These are phyloP conservation scores for Falciphora oryzae DNA, from an alignment of 2,329 filamentous ascomycete genomes.

Conservation along the genomic window DNA sequence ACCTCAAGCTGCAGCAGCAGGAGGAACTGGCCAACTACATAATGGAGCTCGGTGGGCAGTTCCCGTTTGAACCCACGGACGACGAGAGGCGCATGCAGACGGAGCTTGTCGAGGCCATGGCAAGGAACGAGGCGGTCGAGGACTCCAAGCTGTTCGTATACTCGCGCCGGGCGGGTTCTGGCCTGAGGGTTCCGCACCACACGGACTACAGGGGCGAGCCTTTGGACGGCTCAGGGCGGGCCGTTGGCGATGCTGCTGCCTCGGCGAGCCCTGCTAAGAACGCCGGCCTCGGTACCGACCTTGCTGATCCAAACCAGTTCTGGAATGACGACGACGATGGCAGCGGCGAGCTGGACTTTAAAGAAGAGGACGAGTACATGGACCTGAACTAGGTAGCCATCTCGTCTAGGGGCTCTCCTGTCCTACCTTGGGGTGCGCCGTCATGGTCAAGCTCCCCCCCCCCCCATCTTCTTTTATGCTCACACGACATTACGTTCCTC, in stretches of 20 bases:
- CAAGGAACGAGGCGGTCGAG: conserved; percentile 16
- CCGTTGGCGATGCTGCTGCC: conserved; percentile 26
- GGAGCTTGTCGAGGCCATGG: conserved; percentile 79
- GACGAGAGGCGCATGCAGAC: conserved; percentile 95
- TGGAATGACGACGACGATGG: conserved; percentile 68
- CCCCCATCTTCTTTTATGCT: background rate
- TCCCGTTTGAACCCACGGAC: conserved; percentile 79
- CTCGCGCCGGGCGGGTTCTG: conserved; percentile 74
- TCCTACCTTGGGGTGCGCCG: background rate
- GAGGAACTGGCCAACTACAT: conserved; percentile 78
- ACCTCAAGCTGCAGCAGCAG: conserved; percentile 83
- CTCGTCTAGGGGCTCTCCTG: background rate
- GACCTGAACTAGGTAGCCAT: conserved; percentile 14
- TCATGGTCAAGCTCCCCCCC: background rate
- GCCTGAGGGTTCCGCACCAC: conserved; percentile 85
- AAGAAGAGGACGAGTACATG: conserved; percentile 89
- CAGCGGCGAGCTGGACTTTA: conserved; percentile 71
- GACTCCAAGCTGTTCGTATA: conserved; percentile 58
- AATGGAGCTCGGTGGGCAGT: conserved; percentile 63
- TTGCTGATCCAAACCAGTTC: conserved; percentile 49
- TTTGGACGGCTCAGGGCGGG: conserved; percentile 42
- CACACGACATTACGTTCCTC: background rate
- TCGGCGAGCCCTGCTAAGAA: conserved; percentile 26
- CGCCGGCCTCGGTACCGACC: conserved; percentile 35
- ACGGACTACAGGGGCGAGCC: conserved; percentile 86